Base-by-base conservation (phyloP, 345 rosid species). In the Gossypium mustelinum region DNA sequence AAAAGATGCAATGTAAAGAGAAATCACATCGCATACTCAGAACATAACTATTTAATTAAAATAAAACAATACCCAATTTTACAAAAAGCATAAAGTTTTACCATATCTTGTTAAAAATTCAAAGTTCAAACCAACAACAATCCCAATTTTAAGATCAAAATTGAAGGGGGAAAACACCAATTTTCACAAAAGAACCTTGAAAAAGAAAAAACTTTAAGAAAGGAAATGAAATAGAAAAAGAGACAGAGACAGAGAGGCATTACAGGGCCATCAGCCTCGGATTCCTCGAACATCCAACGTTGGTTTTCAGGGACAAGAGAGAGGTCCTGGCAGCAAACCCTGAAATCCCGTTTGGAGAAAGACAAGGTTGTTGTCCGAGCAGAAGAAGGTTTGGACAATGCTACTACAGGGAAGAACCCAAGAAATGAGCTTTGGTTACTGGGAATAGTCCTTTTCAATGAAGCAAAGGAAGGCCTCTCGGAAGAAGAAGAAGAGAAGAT, bases 221-320 rank as follows among this genome's bases (percentile, higher is more conserved):
- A 70, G 73, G 8, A 58, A 75, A 72, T 34, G 68, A 72, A 48
- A 34, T 34, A 34, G 41, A 34, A 34, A 34, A 5, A 4, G 16
- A 10, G 45, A 11, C 2, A 73, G 4, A 4, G 18, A 34, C 11
- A 34, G 68, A 41, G 54, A 50, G 7, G 48, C 6, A 3, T 82
- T 90, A 90, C 95, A 13, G 90, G 95, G 70, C 95, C 92, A 45
- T 80, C 56, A 20, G 82, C 81, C 82, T 90, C 91, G 13, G 88
- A 80, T 85, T 86, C 83, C 16, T 90, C 91, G 56, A 90, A 87
- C 91, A 87, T 88, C 95, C 95, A 90, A 1, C 95, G 86, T 73
- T 88, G 89, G 27, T 87, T 87, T 20, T 78, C 78, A 25, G 92
- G 90, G 17, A 88, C 85, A 78, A 82, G 75, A 76, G 92, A 79